Evolutionary conservation across 208 protist genomes (phyloP).

Genomic region (Trypanosoma boissoni): DNA sequence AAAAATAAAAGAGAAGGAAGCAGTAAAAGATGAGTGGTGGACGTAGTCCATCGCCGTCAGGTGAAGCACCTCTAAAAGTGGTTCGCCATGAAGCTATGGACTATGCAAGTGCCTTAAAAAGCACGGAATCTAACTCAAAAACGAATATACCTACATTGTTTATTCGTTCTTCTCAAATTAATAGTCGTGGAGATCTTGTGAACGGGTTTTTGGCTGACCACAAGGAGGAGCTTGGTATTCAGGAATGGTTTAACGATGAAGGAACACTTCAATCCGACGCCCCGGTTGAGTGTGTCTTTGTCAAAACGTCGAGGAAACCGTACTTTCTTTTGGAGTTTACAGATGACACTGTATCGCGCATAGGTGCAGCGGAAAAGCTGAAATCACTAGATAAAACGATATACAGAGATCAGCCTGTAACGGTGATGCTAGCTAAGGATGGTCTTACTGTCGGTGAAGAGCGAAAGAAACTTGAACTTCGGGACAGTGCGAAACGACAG

Average conservation of each 20-base stretch:
- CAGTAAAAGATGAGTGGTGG: neutral
- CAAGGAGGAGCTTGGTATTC: slow-evolving; percentile 35
- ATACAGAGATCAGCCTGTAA: slow-evolving; percentile 52
- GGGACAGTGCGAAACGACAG: slow-evolving; percentile 35
- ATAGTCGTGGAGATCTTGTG: slow-evolving; percentile 63
- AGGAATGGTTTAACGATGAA: slow-evolving; percentile 31
- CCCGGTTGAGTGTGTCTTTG: slow-evolving; percentile 71
- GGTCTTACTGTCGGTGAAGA: slow-evolving; percentile 51
- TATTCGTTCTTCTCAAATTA: slow-evolving; percentile 53
- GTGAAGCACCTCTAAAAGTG: slow-evolving; percentile 15
- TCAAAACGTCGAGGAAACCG: slow-evolving; percentile 62
- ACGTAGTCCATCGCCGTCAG: neutral
- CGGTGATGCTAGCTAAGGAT: slow-evolving; percentile 34
- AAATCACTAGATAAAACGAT: slow-evolving; percentile 14
- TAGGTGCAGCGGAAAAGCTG: slow-evolving; percentile 1
- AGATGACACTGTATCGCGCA: neutral
- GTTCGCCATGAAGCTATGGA: slow-evolving; percentile 11
- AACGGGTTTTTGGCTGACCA: slow-evolving; percentile 69
- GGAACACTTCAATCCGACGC: slow-evolving; percentile 34
- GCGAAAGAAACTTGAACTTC: slow-evolving; percentile 49
- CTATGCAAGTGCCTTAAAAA: no score
- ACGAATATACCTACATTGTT: slow-evolving; percentile 75
- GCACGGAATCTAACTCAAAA: no score
- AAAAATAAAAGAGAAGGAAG: slow-evolving; percentile 10
- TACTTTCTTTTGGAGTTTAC: slow-evolving; percentile 81